Percentiles rank a stretch among this genome's conserved stretches.
These are phyloP conservation scores for Schrenkiella parvula DNA, from an alignment of 345 rosid genomes.

Conservation along the genomic window DNA sequence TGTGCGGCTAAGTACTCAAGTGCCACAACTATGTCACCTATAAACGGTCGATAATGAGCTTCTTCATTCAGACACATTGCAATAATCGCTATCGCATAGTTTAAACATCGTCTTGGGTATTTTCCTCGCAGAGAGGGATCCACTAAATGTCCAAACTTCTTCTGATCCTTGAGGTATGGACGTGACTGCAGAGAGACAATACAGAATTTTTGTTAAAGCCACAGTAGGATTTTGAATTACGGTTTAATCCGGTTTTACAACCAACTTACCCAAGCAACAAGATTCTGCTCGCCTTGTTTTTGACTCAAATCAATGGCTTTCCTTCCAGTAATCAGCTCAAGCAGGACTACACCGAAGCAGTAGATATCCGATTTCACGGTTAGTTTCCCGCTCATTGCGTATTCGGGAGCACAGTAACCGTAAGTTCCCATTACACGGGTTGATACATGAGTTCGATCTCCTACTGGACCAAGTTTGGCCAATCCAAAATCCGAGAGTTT, in stretches of 20 bases:
- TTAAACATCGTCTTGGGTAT: conserved; percentile 73
- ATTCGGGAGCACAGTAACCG: conserved; percentile 98
- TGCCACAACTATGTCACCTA: conserved; percentile 84
- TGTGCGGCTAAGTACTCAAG: conserved; percentile 68
- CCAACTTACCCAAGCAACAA: conserved; percentile 73
- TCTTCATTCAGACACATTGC: conserved; percentile 96
- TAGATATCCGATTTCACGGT: conserved; percentile 93
- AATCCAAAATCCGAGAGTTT: conserved; percentile 93
- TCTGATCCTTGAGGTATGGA: conserved; percentile 66
- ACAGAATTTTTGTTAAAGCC: background rate
- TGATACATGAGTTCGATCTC: conserved; percentile 95
- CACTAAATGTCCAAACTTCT: conserved; percentile 58
- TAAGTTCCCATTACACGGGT: conserved; percentile 98
- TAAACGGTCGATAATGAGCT: conserved; percentile 79
- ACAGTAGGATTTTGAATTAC: too few relatives aligned
- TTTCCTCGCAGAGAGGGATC: conserved; percentile 73
- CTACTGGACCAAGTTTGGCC: conserved; percentile 95
- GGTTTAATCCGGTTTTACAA: background rate
- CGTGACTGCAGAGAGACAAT: conserved; percentile 47
- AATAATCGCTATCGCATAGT: conserved; percentile 80
- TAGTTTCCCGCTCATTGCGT: conserved; percentile 94
- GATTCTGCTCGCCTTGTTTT: conserved; percentile 75
- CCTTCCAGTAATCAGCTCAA: conserved; percentile 89
- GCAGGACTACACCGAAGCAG: conserved; percentile 91
- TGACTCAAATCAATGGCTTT: conserved; percentile 67